Base-by-base conservation (phyloP, 768 basidiomycete species). In the Agaricus subrufescens region DNA sequence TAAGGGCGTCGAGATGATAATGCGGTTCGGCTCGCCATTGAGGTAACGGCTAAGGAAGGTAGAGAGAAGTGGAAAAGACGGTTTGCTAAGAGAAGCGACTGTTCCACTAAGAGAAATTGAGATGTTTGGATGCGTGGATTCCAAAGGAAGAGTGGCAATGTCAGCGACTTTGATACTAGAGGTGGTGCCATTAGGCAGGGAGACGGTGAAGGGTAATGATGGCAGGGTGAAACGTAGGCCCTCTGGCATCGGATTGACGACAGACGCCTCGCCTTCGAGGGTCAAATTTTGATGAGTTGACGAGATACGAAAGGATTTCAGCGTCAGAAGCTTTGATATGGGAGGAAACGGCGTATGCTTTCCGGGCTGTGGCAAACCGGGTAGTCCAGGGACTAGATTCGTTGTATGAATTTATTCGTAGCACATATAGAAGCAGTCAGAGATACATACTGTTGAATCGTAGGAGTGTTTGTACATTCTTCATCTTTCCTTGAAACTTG, bases 91-190 rank as follows among this genome's bases (percentile, higher is more conserved):
- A 4, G 87, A 79, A 31, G 87, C 75, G 29, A 89, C 77, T 15
- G 59, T 66, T 27, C 90, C 90, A 11, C 71, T 67, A 37, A 90
- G 69, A 34, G 68, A 60, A 25, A 91, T 63, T 0, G 86, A 82
- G 50, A 86, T 77, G 63, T 89, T 91, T 11, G 87, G 86, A 61
- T 84, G 83, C 0, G 82, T 84, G 46, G 89, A 76, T 0, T 67
- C 63, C 64, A 89, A 84, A 1, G 86, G 81, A 2, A 72, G 66
- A 3, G 83, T 81, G 40, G 73, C 64, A 14, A 85, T 80, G 4
- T 79, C 72, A 19, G 84, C 86, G 4, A 90, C 68, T 1, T 81
- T 75, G 40, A 83, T 61, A 1, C 67, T 52, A 3, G 60, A 58
- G 15, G 61, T 47, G 6, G 54, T 45, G 44, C 61, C 56, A 43